Base-by-base conservation (phyloP, 2,329 filamentous ascomycete genomes). In the Lachnellula arida region DNA sequence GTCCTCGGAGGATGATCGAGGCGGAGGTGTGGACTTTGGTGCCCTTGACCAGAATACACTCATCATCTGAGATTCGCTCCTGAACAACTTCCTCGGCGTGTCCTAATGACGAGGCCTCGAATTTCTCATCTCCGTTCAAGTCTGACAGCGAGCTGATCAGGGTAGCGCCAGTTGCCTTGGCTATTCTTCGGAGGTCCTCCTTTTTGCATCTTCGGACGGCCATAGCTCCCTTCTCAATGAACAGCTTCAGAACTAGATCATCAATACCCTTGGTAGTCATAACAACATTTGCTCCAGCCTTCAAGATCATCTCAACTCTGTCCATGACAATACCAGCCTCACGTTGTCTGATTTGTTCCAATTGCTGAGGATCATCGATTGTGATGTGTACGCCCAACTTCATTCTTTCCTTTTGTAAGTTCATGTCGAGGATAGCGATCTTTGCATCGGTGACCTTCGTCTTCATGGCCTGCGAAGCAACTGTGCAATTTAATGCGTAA, bases 191-290 rank as follows among this genome's bases (percentile, higher is more conserved):
- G 59, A 99, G 78, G 69, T 99, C 94, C 77, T 99, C 94, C 82
- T 99, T 99, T 81, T 97, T 99, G 76, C 93, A 97, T 71, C 94
- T 83, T 69, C 94, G 84, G 50, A 99, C 91, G 52, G 89, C 94
- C 88, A 99, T 97, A 57, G 91, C 92, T 58, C 93, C 93, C 72
- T 84, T 89, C 79, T 99, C 94, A 55, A 99, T 80, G 70, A 99
- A 97, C 60, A 89, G 81, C 81, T 99, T 99, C 63, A 99, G 77
- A 65, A 91, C 91, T 71, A 99, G 79, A 68, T 99, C 94, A 69
- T 99, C 94, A 64, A 99, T 99, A 67, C 94, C 94, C 81, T 99
- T 99, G 60, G 94, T 99, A 6, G 94, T 99, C 63, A 99, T 78
- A 58, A 99, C 79, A 60, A 99, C 94, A 72, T 97, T 99, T 62